phyloP scores from a whole-genome alignment of 75 land plant species.

The Cunninghamia lanceolata region DNA sequence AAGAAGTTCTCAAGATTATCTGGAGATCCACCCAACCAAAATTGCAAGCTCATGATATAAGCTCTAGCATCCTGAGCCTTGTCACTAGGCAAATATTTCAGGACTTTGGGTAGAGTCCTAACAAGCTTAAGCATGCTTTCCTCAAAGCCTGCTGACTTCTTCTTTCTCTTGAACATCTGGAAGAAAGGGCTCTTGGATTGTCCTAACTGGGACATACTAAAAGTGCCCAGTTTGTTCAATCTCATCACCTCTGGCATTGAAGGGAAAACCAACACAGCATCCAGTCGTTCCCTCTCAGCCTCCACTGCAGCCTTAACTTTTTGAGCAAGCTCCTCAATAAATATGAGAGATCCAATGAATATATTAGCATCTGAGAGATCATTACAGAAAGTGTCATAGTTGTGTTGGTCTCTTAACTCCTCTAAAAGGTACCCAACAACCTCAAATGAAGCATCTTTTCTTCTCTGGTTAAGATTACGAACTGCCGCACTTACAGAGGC shows the following conservation, averaged over 20 bases:
- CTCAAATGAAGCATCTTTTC: constrained; percentile 56
- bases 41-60: constrained; percentile 95
- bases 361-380: constrained; percentile 92
- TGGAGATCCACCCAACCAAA: constrained; percentile 99
- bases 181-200: constrained; percentile 97
- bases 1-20: constrained; percentile 91
- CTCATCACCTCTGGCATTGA: constrained; percentile 99
- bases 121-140: constrained; percentile 97
- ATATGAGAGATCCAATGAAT: constrained; percentile 97
- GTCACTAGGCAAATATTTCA: constrained; percentile 96
- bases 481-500: constrained; percentile 88
- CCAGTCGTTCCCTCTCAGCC: constrained; percentile 85
- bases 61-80: constrained; percentile 98
- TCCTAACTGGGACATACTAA: constrained; percentile 95
- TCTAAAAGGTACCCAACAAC: constrained; percentile 98
- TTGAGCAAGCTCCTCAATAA: constrained; percentile 95
- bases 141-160: constrained; percentile 77
- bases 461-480: constrained; percentile 46
- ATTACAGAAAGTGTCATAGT: constrained; percentile 70
- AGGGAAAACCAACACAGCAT: constrained; percentile 96
- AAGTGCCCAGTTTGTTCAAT: constrained; percentile 93
- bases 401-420: constrained; percentile 80
- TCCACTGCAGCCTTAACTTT: constrained; percentile 91
- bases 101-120: constrained; percentile 92
- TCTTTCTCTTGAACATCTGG: constrained; percentile 90